Evolutionary conservation across 306 rosid species (phyloP), one percentile per base, ranked within the genome.

Genomic region (Pterocarpus macrocarpus): DNA sequence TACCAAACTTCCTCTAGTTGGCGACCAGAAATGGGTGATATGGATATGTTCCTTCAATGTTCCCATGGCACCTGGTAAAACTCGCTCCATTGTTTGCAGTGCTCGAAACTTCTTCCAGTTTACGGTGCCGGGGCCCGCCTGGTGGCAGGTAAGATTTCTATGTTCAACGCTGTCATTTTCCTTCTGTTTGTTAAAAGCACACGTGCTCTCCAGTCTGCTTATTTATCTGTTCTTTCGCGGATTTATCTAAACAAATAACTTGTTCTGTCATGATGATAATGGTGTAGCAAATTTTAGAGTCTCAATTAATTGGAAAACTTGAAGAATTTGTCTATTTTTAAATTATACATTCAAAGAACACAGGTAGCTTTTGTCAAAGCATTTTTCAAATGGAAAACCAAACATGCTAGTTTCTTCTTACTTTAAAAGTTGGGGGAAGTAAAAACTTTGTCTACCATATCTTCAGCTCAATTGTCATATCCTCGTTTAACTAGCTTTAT

Each of bases 21-120:
- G 98, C 52, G 91, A 91, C 79, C 89, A 94, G 87, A 94, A 90
- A 83, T 94, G 98, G 98, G 88, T 92, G 12, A 88, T 94, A 76
- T 94, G 97, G 98, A 92, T 94, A 79, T 94, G 97, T 79, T 92
- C 98, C 73, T 94, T 94, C 91, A 94, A 92, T 73, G 94, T 94
- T 59, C 98, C 98, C 47, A 92, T 92, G 91, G 90, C 95, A n/a
- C 95, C 97, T 3, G 98, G 98, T 80, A 94, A 92, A 86, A 95
- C 97, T 5, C 98, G 97, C 71, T 95, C 98, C 70, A 95, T 95
- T 22, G 98, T 92, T 64, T 95, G 98, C 84, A 95, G 98, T 45
- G 97, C 98, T 82, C 88, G 98, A 78, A 95, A 95, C 85, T 95
- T 95, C 90, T 91, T 95, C 84, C 98, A 91, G 89, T 64, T 95